phyloP scores from a whole-genome alignment of 176 grass and related monocot genomes.

The Aechmea fasciata region DNA sequence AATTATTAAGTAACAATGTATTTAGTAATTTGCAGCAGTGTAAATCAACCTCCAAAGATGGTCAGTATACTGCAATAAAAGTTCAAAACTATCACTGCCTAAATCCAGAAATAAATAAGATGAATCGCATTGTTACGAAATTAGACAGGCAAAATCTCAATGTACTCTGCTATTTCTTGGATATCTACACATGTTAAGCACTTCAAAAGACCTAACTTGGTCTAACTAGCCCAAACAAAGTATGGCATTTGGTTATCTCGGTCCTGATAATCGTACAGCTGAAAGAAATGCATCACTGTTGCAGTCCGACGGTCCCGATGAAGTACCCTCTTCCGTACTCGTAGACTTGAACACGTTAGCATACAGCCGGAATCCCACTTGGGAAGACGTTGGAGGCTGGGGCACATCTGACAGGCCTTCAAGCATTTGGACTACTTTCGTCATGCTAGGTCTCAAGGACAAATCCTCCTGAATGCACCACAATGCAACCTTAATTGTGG shows the following conservation, averaged over 20 bases:
- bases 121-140: too few relatives aligned
- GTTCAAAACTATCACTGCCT: too few relatives aligned
- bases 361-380: conserved; percentile 60
- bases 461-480: conserved; percentile 98
- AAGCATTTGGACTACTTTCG: conserved; percentile 81
- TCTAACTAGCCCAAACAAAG: not conserved
- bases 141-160: too few relatives aligned
- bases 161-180: not conserved
- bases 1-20: too few relatives aligned
- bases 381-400: conserved; percentile 44
- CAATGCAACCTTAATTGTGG: conserved; percentile 63
- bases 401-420: conserved; percentile 76
- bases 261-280: conserved; percentile 79
- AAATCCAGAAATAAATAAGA: too few relatives aligned
- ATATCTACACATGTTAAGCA: not conserved
- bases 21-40: too few relatives aligned
- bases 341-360: conserved; percentile 64
- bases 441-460: conserved; percentile 64
- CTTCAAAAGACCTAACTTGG: not conserved
- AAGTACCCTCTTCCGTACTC: conserved; percentile 60
- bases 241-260: conserved; percentile 35
- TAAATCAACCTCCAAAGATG: too few relatives aligned
- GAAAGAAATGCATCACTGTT: conserved; percentile 86
- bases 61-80: too few relatives aligned
- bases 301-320: conserved; percentile 64